Conservation (phyloP, 2,329 filamentous ascomycete genomes). For the Penicillium sp. region DNA sequence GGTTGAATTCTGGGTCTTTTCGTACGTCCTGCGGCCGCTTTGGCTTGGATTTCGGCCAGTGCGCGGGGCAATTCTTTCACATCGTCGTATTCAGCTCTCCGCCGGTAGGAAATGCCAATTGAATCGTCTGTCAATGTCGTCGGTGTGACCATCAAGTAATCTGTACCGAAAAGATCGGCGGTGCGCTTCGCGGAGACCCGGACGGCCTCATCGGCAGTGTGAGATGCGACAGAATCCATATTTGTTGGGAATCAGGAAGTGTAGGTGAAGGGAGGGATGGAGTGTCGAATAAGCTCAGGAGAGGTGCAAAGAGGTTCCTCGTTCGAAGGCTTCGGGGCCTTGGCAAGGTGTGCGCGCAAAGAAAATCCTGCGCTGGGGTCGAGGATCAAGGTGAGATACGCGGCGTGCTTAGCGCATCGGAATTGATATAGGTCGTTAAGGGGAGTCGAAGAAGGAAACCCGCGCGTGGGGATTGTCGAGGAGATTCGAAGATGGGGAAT, state of each 20-base stretch:
- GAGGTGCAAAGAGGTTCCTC: not conserved
- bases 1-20: constrained; percentile 59
- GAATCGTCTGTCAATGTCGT: constrained; percentile 45
- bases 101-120: constrained; percentile 46
- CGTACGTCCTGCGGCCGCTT: constrained; percentile 60
- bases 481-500: constrained; percentile 1
- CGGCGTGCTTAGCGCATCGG: not conserved
- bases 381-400: not conserved
- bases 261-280: not conserved
- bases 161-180: constrained; percentile 47
- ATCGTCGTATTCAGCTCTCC: constrained; percentile 68
- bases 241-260: not conserved
- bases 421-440: not conserved
- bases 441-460: not conserved
- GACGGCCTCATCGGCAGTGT: constrained; percentile 38
- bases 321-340: constrained; percentile 5
- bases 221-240: constrained; percentile 35
- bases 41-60: constrained; percentile 76
- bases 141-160: constrained; percentile 46
- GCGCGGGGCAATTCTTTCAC: constrained; percentile 74
- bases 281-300: not conserved
- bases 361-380: constrained; percentile 16
- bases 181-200: constrained; percentile 47
- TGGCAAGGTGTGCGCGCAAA: constrained; percentile 14
- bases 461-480: not conserved